Conservation (phyloP, 2,329 filamentous ascomycete species). For the Aspergillus sp. region DNA sequence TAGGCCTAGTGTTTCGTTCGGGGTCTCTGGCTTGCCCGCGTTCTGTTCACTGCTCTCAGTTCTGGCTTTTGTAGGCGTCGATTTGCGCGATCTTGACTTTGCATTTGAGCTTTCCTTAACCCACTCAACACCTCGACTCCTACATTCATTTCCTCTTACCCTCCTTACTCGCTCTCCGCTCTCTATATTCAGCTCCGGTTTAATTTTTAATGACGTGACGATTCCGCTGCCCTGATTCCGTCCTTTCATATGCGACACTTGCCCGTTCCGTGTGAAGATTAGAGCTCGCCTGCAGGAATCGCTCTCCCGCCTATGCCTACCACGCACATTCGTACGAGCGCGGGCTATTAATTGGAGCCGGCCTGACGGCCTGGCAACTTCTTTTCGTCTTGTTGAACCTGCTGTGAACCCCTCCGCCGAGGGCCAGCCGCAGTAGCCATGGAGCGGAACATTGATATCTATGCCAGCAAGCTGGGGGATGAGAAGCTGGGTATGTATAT, state of each 20-base stretch:
- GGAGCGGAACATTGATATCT: slow-evolving; percentile 51
- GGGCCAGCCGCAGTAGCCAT: slow-evolving; percentile 28
- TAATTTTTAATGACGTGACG: slow-evolving; percentile 35
- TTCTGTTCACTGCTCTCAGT: slow-evolving; percentile 27
- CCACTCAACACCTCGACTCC: slow-evolving; percentile 15
- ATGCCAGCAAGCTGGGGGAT: slow-evolving; percentile 50
- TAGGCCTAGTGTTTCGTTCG: slow-evolving; percentile 36
- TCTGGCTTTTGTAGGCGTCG: slow-evolving; percentile 29
- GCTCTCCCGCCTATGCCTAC: slow-evolving; percentile 32
- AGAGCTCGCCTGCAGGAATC: slow-evolving; percentile 21
- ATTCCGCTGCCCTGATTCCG: slow-evolving; percentile 19
- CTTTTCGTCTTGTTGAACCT: slow-evolving; percentile 21
- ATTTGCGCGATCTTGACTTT: slow-evolving; percentile 29
- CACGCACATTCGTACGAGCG: slow-evolving; percentile 21
- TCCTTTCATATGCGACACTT: slow-evolving; percentile 27
- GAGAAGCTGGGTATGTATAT: slow-evolving; percentile 46
- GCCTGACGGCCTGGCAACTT: slow-evolving; percentile 40
- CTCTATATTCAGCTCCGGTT: slow-evolving; percentile 16
- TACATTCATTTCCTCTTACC: slow-evolving; percentile 13
- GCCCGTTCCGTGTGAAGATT: slow-evolving; percentile 22
- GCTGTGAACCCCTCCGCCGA: slow-evolving; percentile 20
- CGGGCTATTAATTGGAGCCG: slow-evolving; percentile 33
- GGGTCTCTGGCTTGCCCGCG: slow-evolving; percentile 42
- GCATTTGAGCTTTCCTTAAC: slow-evolving; percentile 13
- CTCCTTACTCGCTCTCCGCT: slow-evolving; percentile 13